Conservation (phyloP, 2,329 filamentous ascomycete genomes). For the Aschersonia sp. region DNA sequence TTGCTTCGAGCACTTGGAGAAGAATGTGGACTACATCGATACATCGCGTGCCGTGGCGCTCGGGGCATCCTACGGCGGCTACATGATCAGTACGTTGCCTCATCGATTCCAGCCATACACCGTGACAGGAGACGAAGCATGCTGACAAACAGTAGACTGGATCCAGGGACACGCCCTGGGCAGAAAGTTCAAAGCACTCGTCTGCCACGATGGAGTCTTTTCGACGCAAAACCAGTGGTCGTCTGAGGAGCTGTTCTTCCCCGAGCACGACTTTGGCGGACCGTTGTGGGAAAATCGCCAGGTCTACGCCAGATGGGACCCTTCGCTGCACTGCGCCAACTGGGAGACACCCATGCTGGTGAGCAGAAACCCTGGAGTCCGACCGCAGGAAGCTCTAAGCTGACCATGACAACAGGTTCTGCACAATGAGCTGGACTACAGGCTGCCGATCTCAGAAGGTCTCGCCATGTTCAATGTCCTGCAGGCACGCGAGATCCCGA, state of each 20-base stretch:
- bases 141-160: conserved; percentile 45
- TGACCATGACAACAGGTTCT: conserved; percentile 36
- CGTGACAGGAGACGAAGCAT: neutral
- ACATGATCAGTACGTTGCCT: conserved; percentile 48
- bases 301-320: conserved; percentile 57
- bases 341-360: conserved; percentile 83
- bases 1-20: conserved; percentile 59
- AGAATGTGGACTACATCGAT: conserved; percentile 54
- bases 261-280: conserved; percentile 51
- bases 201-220: conserved; percentile 80
- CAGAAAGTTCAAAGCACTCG: conserved; percentile 72
- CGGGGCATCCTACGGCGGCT: conserved; percentile 62
- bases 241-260: conserved; percentile 57
- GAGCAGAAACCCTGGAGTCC: conserved; percentile 5
- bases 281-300: conserved; percentile 46
- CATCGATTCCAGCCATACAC: neutral
- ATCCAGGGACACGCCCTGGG: conserved; percentile 78
- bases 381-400: neutral
- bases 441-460: conserved; percentile 73
- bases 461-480: conserved; percentile 75
- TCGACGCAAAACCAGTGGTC: conserved; percentile 51
- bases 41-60: conserved; percentile 54
- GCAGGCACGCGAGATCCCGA: conserved; percentile 60
- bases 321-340: conserved; percentile 44
- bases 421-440: conserved; percentile 81